These are phyloP conservation scores for Teratosphaeria zuluensis DNA, from an alignment of 2,329 filamentous ascomycete genomes.

Conservation along the genomic window DNA sequence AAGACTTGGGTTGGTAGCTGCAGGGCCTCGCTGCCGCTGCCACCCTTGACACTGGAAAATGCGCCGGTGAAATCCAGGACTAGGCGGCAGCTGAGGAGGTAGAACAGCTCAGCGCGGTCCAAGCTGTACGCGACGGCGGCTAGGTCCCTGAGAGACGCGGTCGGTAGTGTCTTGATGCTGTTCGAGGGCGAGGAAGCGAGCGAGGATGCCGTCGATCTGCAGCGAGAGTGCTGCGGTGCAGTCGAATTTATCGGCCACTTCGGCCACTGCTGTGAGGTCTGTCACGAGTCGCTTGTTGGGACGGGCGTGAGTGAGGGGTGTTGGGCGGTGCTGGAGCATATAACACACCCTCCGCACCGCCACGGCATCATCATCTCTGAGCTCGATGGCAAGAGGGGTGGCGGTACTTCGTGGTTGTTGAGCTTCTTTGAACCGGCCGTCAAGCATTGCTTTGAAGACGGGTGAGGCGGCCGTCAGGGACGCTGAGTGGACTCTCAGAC, in stretches of 20 bases:
- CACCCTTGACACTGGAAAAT: too few relatives aligned
- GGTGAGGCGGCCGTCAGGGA: conserved; percentile 14
- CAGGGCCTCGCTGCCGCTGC: too few relatives aligned
- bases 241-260: background rate
- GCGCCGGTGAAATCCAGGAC: too few relatives aligned
- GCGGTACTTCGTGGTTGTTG: background rate
- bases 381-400: background rate
- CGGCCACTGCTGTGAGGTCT: background rate
- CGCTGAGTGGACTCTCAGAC: conserved; percentile 2
- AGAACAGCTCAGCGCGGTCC: too few relatives aligned
- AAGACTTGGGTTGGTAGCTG: too few relatives aligned
- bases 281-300: background rate
- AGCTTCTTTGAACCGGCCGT: conserved; percentile 1
- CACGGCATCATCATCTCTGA: background rate
- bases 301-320: background rate
- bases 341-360: background rate
- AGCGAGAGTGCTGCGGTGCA: background rate
- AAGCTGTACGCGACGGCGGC: too few relatives aligned
- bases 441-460: conserved; percentile 15
- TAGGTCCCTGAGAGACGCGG: too few relatives aligned
- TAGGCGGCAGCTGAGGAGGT: too few relatives aligned
- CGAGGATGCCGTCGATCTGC: background rate
- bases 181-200: background rate
- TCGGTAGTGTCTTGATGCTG: background rate
- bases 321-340: background rate